Conservation (phyloP, 306 rosid genomes). For the Castanea sativa region DNA sequence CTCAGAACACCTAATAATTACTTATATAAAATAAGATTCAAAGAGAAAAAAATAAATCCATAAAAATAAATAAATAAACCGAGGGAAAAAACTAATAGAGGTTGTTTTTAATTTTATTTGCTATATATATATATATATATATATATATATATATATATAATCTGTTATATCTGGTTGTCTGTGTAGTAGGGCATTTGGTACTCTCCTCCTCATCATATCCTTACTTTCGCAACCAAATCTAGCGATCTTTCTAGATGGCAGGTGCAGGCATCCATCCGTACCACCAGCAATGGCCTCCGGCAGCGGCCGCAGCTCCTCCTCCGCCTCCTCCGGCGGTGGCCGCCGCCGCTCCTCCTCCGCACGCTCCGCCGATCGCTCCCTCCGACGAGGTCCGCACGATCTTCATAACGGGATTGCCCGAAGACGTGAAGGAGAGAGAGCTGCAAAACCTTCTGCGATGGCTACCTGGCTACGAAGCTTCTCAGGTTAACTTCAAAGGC, state of each 20-base stretch:
- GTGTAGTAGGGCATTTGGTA: background rate
- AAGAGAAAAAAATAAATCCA: too few species aligned
- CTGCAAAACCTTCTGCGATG: slow-evolving; percentile 81
- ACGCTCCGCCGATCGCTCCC: slow-evolving; percentile 33
- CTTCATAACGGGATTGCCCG: slow-evolving; percentile 91
- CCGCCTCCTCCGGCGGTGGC: slow-evolving; percentile 40
- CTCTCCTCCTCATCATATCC: background rate
- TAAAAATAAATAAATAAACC: too few species aligned
- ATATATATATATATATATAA: too few species aligned
- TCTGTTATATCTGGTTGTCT: too few species aligned
- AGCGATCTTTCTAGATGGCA: slow-evolving; percentile 48
- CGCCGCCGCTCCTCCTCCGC: slow-evolving; percentile 30
- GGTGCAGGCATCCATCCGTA: slow-evolving; percentile 91
- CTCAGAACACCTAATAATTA: accelerated
- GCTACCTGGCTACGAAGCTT: slow-evolving; percentile 97
- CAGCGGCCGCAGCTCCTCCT: slow-evolving; percentile 59
- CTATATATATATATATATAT: too few species aligned
- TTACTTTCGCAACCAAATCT: background rate
- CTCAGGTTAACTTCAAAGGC: slow-evolving; percentile 87
- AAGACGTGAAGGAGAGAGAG: slow-evolving; percentile 92
- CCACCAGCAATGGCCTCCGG: slow-evolving; percentile 92
- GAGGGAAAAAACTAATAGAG: too few species aligned
- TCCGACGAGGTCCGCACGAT: slow-evolving; percentile 90
- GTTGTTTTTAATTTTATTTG: too few species aligned
- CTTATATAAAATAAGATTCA: too few species aligned